Evolutionary conservation across 106 monocot species (phyloP).

Genomic region (Dendrobium officinale): DNA sequence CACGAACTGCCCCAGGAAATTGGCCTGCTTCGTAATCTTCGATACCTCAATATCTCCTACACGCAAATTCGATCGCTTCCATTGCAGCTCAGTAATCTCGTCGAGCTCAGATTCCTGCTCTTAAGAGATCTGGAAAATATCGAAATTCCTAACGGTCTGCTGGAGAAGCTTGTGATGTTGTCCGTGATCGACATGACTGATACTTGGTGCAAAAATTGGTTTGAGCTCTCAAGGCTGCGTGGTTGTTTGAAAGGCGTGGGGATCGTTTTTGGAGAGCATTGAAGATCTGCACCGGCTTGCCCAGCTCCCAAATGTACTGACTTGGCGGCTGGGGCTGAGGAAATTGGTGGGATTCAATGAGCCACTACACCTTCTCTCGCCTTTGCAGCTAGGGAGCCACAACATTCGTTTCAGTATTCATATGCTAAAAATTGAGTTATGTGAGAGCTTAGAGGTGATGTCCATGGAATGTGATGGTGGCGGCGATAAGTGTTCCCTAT

Average conservation of each 20-base stretch:
- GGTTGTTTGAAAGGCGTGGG: not conserved
- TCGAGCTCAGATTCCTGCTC: slow-evolving; percentile 5
- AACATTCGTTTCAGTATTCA: slow-evolving; percentile 1
- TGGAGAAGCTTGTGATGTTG: slow-evolving; percentile 5
- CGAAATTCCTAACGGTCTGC: slow-evolving; percentile 9
- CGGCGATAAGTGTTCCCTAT: not conserved
- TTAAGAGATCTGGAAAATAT: not conserved
- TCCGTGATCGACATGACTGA: slow-evolving; percentile 6
- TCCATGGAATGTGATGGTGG: not conserved
- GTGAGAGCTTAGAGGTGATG: slow-evolving; percentile 6
- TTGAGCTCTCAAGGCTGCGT: not conserved
- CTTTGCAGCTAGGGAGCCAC: slow-evolving; percentile 1
- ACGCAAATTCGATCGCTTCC: slow-evolving; percentile 11
- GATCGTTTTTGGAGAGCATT: not conserved
- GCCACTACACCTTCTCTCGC: not conserved
- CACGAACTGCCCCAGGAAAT: slow-evolving; percentile 7
- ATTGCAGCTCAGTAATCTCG: not conserved
- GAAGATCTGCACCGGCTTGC: not conserved
- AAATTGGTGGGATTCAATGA: not conserved
- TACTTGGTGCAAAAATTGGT: slow-evolving; percentile 7
- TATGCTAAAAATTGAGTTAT: not conserved
- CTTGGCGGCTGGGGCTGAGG: not conserved
- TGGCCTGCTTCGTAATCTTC: not conserved
- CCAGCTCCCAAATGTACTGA: not conserved
- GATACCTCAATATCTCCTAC: slow-evolving; percentile 14